Base-by-base conservation (phyloP, 805 yeast species). In the Saccharomycopsis oosterbeekiorum region DNA sequence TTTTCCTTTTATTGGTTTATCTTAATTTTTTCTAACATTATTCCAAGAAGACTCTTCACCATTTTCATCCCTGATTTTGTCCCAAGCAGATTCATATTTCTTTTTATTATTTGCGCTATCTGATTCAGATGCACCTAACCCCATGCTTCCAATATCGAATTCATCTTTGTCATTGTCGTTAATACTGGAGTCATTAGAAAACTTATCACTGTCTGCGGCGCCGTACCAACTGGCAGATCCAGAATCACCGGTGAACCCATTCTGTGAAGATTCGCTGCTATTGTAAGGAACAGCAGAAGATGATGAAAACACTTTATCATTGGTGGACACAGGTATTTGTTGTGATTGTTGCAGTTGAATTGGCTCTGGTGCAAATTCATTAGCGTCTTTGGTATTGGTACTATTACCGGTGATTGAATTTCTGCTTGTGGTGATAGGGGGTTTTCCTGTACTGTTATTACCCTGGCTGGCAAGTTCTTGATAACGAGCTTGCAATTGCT, bases 41-140 rank as follows among this genome's bases (percentile, higher is more conserved):
- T 59, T 57, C 61, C 61, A 59, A 37, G 51, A 17, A 15, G 57
- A 55, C 2, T 37, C 39, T 17, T n/a, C 55, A 4, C 41, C 57
- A 55, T 58, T 61, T 37, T 47, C 57, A 21, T 58, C 54, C 53
- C 64, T 61, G 26, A 61, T 42, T 29, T 55, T 61, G 17, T 61
- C 64, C 64, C 64, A 61, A 10, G 64, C 56, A 2, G 64, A 61
- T 12, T 43, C 34, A 21, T 57, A 60, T 21, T 26, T 24, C 19
- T 39, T 53, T 26, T 21, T 15, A 17, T 17, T 34, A 43, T 17
- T 19, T 34, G 4, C 42, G 2, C 47, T 42, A 10, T 26, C 34
- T 15, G 41, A 26, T 17, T 37, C 40, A 12, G 43, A 55, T 15
- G 57, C 62, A n/a, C 56, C 56, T n/a, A 56, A 42, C 5, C 62